Conservation (phyloP, 495 filamentous ascomycete species). For the Neohortaea acidophila region DNA sequence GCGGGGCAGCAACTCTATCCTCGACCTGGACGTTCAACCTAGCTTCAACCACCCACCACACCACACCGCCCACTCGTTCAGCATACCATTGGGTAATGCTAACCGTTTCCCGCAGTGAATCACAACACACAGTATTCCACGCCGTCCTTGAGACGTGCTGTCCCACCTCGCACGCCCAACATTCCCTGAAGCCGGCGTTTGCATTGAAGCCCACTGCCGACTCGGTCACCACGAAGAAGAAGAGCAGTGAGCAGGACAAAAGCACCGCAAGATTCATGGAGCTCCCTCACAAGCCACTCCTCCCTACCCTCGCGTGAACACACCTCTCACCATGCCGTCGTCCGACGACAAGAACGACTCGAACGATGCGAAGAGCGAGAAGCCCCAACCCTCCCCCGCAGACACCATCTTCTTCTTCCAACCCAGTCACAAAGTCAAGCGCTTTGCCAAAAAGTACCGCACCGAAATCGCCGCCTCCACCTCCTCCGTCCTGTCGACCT, state of each 20-base stretch:
- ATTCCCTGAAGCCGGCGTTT: background rate
- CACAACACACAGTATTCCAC: background rate
- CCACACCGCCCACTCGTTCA: no score
- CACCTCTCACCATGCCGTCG: slow-evolving; percentile 10
- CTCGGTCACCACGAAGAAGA: no score
- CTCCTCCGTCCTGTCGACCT: slow-evolving; percentile 57
- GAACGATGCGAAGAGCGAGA: background rate
- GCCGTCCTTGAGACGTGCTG: no score
- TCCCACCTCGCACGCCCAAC: no score
- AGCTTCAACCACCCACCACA: no score
- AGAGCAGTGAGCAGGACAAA: slow-evolving; percentile 2
- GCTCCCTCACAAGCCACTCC: slow-evolving; percentile 12
- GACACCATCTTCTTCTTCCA: slow-evolving; percentile 11
- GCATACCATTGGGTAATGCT: no score
- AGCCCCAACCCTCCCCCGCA: slow-evolving; percentile 5
- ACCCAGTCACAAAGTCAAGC: slow-evolving; percentile 33
- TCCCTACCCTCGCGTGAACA: slow-evolving; percentile 14
- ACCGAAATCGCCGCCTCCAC: slow-evolving; percentile 65
- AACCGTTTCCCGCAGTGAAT: no score
- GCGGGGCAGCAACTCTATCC: no score
- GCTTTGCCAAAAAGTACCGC: slow-evolving; percentile 56
- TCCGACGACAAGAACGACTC: slow-evolving; percentile 14
- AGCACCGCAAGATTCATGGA: slow-evolving; percentile 19
- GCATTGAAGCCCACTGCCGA: background rate
- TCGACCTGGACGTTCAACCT: no score